Evolutionary conservation across 108 stramenopile genomes (phyloP).

Genomic region (Thalassiosira profunda): DNA sequence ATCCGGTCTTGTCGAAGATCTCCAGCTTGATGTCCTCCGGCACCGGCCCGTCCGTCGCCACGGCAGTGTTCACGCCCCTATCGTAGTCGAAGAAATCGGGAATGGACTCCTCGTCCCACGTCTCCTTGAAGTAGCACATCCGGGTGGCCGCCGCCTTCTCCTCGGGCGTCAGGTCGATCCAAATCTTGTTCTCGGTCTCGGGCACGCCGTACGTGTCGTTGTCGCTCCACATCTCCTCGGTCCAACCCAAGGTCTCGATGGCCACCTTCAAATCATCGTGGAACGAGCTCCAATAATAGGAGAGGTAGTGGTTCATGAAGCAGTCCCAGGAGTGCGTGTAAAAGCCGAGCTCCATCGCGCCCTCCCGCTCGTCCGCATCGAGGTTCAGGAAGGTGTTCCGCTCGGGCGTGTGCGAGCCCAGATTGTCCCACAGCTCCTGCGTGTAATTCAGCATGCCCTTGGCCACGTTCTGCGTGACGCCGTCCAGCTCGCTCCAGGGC

Average conservation of each 20-base stretch:
- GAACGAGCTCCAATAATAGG: slow-evolving; percentile 52
- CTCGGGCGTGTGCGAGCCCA: slow-evolving; percentile 34
- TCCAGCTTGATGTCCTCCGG: slow-evolving; percentile 31
- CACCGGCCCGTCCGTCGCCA: slow-evolving; percentile 15
- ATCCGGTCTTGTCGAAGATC: slow-evolving; percentile 24
- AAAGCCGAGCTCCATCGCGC: slow-evolving; percentile 51
- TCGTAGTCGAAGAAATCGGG: too few species aligned
- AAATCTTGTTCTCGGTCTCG: slow-evolving; percentile 31
- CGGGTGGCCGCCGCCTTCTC: slow-evolving; percentile 45
- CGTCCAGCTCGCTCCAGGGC: slow-evolving; percentile 41
- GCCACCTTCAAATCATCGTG: slow-evolving; percentile 31
- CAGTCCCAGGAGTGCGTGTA: slow-evolving; percentile 60
- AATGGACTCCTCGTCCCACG: slow-evolving; percentile 41
- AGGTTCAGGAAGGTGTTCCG: slow-evolving; percentile 45
- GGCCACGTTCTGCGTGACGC: slow-evolving; percentile 11
- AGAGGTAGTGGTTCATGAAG: slow-evolving; percentile 57
- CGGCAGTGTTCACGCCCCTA: too few species aligned
- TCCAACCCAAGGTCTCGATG: slow-evolving; percentile 47
- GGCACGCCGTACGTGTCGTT: slow-evolving; percentile 7
- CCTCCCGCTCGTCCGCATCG: slow-evolving; percentile 19
- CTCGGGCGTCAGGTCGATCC: slow-evolving; percentile 45
- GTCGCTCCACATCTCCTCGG: slow-evolving; percentile 45
- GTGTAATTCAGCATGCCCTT: slow-evolving; percentile 28
- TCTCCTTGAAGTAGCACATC: slow-evolving; percentile 57
- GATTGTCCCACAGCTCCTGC: slow-evolving; percentile 32